Evolutionary conservation across 2,329 filamentous ascomycete genomes (phyloP).

Genomic region (Cercospora brassicicola): DNA sequence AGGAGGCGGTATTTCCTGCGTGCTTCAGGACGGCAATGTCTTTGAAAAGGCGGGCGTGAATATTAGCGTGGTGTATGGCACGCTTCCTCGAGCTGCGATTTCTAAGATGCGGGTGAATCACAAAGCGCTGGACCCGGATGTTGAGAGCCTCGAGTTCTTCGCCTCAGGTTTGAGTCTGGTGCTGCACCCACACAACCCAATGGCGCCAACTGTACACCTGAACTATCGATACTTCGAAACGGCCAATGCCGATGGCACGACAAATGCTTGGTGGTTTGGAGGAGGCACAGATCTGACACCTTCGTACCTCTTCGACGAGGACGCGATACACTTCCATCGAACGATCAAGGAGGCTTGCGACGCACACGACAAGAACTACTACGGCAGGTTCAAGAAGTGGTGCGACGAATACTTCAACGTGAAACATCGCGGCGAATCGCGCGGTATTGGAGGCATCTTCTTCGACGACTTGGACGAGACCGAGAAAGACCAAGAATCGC

Average conservation of each 20-base stretch:
- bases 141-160: slow-evolving; percentile 90
- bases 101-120: slow-evolving; percentile 92
- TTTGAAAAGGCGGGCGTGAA: slow-evolving; percentile 98
- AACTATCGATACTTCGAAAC: slow-evolving; percentile 99
- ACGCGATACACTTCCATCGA: slow-evolving; percentile 94
- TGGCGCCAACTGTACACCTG: slow-evolving; percentile 94
- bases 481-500: slow-evolving; percentile 81
- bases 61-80: slow-evolving; percentile 91
- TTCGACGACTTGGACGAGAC: slow-evolving; percentile 93
- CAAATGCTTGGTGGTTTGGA: slow-evolving; percentile 96
- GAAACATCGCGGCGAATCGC: slow-evolving; percentile 82
- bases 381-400: slow-evolving; percentile 94
- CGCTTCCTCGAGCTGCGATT: slow-evolving; percentile 81
- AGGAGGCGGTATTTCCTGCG: slow-evolving; percentile 89
- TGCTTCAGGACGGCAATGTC: slow-evolving; percentile 91
- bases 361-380: slow-evolving; percentile 87
- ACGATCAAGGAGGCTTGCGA: slow-evolving; percentile 92
- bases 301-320: slow-evolving; percentile 91
- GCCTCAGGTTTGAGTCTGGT: slow-evolving; percentile 91
- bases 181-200: slow-evolving; percentile 88
- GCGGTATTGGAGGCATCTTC: slow-evolving; percentile 94
- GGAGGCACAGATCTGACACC: slow-evolving; percentile 93
- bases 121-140: slow-evolving; percentile 77
- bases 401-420: slow-evolving; percentile 97
- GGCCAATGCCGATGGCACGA: slow-evolving; percentile 74